Evolutionary conservation across 2,329 filamentous ascomycete genomes (phyloP).

Genomic region (Aspergillus quadrilineatus): DNA sequence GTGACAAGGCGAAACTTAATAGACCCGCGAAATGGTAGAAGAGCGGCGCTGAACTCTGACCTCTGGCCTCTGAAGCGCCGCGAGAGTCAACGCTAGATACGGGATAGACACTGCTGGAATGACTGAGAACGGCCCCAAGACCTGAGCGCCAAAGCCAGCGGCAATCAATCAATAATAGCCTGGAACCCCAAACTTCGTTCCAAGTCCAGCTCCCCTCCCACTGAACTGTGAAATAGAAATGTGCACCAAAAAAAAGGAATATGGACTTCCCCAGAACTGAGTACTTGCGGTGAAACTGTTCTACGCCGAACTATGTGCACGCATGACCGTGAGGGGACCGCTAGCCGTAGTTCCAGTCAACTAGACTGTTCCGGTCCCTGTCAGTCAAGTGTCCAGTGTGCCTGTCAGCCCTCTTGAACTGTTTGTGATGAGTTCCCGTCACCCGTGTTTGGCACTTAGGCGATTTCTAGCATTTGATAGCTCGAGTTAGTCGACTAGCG

Average conservation of each 20-base stretch:
- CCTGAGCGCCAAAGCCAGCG: slow-evolving; percentile 11
- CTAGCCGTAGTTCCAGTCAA: slow-evolving; percentile 1
- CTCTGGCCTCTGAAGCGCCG: slow-evolving; percentile 8
- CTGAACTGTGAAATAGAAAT: not conserved
- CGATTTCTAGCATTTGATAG: slow-evolving; percentile 6
- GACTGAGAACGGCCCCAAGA: slow-evolving; percentile 8
- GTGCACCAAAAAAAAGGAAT: slow-evolving; percentile 9
- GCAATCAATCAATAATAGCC: not conserved
- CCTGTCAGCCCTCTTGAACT: not conserved
- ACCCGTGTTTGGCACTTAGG: not conserved
- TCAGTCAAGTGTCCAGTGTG: not conserved
- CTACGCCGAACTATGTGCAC: slow-evolving; percentile 30
- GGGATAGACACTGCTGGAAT: slow-evolving; percentile 4
- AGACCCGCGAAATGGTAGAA: slow-evolving; percentile 11
- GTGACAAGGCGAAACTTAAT: slow-evolving; percentile 14
- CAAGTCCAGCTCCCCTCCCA: not conserved
- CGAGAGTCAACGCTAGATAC: slow-evolving; percentile 7
- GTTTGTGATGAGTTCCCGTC: slow-evolving; percentile 4
- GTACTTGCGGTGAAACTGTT: slow-evolving; percentile 24
- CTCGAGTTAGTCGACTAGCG: slow-evolving; percentile 4
- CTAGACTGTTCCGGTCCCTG: slow-evolving; percentile 12
- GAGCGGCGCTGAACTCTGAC: slow-evolving; percentile 2
- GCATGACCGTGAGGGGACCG: slow-evolving; percentile 34
- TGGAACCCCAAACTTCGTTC: slow-evolving; percentile 3
- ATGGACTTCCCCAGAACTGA: slow-evolving; percentile 10